Conservation (phyloP, 208 protist species). For the Naegleria lovaniensis region DNA sequence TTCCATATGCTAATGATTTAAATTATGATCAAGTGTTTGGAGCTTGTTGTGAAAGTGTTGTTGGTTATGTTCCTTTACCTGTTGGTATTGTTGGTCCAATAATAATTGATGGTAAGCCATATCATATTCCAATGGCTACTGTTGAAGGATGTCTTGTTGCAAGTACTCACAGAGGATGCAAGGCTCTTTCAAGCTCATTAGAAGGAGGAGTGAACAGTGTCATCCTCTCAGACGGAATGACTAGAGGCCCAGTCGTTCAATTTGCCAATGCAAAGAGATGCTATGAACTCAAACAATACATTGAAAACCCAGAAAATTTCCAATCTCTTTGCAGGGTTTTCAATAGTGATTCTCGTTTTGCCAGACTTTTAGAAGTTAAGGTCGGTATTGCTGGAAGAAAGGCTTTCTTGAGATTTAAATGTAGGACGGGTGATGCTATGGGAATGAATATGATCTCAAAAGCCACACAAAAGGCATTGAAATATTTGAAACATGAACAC, state of each 20-base stretch:
- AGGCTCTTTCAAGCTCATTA: constrained; percentile 74
- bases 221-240: constrained; percentile 89
- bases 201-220: constrained; percentile 65
- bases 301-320: constrained; percentile 72
- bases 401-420: constrained; percentile 85
- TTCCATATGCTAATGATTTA: constrained; percentile 6
- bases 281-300: constrained; percentile 72
- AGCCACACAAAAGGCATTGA: constrained; percentile 80
- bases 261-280: constrained; percentile 65
- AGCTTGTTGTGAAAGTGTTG: constrained; percentile 14
- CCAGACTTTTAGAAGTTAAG: constrained; percentile 72
- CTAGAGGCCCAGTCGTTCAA: constrained; percentile 85
- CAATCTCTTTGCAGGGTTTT: constrained; percentile 69
- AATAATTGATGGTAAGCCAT: constrained; percentile 74
- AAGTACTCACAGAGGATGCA: constrained; percentile 85
- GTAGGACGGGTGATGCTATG: constrained; percentile 94
- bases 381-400: constrained; percentile 74
- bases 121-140: constrained; percentile 90
- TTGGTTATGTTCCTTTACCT: constrained; percentile 88
- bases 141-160: constrained; percentile 95
- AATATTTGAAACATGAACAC: constrained; percentile 62
- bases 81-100: constrained; percentile 88
- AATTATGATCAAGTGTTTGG: constrained; percentile 22
- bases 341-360: constrained; percentile 85
- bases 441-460: constrained; percentile 99